Percentiles rank a stretch among this genome's conserved stretches.
Evolutionary conservation across 257 asterid species (phyloP).

Genomic region (Solanum virginianum): DNA sequence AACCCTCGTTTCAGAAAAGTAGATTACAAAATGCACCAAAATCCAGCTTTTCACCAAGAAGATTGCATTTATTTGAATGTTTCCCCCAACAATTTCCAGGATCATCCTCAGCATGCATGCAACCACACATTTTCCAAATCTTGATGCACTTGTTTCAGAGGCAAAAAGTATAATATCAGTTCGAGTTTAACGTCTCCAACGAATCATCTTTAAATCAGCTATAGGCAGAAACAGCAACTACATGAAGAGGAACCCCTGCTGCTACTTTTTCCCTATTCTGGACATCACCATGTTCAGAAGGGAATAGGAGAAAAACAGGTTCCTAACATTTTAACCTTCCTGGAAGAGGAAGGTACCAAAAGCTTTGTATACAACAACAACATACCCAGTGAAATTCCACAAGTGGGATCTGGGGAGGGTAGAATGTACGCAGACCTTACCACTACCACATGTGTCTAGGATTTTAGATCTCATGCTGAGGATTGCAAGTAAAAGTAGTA

Average conservation of each 20-base stretch:
- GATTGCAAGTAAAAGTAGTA: background rate
- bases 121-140: background rate
- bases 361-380: too few relatives aligned
- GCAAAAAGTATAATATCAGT: background rate
- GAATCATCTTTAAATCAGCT: background rate
- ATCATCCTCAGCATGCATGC: background rate
- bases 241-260: background rate
- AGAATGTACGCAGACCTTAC: too few relatives aligned
- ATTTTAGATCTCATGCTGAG: background rate
- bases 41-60: background rate
- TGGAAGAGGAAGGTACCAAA: background rate
- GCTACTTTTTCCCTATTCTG: background rate
- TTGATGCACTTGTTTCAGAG: background rate
- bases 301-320: background rate
- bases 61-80: background rate
- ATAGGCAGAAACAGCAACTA: background rate
- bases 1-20: background rate
- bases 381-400: too few relatives aligned
- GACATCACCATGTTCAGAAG: background rate
- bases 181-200: background rate
- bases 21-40: background rate
- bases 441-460: background rate
- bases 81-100: background rate
- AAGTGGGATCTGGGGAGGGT: too few relatives aligned
- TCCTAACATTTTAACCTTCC: background rate